Base-by-base conservation (phyloP, 2,329 filamentous ascomycete genomes). In the Penicillium hesseltinei region DNA sequence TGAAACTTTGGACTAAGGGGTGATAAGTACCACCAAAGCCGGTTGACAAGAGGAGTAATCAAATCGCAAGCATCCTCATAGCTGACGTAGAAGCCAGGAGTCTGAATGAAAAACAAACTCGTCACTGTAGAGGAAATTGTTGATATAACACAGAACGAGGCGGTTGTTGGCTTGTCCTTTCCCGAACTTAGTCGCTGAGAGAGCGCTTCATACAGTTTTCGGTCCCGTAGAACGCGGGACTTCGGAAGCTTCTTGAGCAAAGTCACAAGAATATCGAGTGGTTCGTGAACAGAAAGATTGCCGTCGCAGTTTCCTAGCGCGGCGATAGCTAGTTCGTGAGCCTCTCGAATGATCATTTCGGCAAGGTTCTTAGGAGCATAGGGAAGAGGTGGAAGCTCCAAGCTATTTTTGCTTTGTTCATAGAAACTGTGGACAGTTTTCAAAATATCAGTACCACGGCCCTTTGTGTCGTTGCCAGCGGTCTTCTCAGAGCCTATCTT, bases 1-100 rank as follows among this genome's bases (percentile, higher is more conserved):
- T 97, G 94, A 64, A 93, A 95, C 70, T 96, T 96, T 0, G 92
- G 92, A 61, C 88, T 87, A 13, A 87, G 82, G n/a, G 90, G 88
- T 0, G 91, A 90, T 39, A 99, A 77, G 67, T 90, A 91, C 5
- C 78, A 74, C 94, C 94, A 99, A 0, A 93, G 82, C 55, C 88
- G 83, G 2, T 80, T 80, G 17, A 94, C 86, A 23, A 97, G 77
- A 29, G 84, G 81, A 21, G 85, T 81, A 5, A 93, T 83, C 9
- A 96, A 76, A 53, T 75, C 54, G 78, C 81, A 54, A 81, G 88
- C 49, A 88, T 78, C 73, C 51, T 76, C 71, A 49, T 77, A 73
- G 45, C 66, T 73, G 44, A 77, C 60, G 58, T 77, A 76, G 50
- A 69, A 69, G 2, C 72, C 71, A 23, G 68, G 63, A 3, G 53